Evolutionary conservation across 257 asterid species (phyloP).

Genomic region (Salvia splendens): DNA sequence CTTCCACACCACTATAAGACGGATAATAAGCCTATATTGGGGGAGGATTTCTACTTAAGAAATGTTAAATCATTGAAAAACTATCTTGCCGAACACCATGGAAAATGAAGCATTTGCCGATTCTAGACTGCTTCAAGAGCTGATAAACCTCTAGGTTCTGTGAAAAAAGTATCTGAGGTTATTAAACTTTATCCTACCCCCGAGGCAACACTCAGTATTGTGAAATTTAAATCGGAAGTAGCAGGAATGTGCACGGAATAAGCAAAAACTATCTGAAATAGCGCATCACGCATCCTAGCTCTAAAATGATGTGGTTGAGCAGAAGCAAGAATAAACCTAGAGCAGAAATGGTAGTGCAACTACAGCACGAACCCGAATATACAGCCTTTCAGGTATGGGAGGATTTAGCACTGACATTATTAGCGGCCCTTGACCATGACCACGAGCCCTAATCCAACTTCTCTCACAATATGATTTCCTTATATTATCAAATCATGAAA

Average conservation of each 20-base stretch:
- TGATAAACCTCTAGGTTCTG: not conserved
- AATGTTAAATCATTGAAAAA: not conserved
- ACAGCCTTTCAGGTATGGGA: not conserved
- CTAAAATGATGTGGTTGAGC: not conserved
- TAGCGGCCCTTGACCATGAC: not conserved
- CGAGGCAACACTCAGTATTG: not conserved
- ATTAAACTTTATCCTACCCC: not conserved
- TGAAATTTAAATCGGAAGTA: not conserved
- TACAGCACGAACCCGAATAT: too few relatives aligned
- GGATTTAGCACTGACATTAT: not conserved
- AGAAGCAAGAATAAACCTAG: not conserved
- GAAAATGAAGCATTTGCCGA: not conserved
- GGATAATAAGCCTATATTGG: not conserved
- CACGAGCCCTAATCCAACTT: not conserved
- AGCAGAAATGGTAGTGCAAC: slow-evolving; percentile 4
- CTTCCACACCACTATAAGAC: not conserved
- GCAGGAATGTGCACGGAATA: not conserved
- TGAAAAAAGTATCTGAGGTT: not conserved
- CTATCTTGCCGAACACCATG: not conserved
- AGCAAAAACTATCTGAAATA: not conserved
- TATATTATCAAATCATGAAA: not conserved
- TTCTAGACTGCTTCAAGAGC: not conserved
- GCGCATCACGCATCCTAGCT: not conserved
- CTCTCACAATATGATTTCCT: not conserved
- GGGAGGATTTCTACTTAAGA: not conserved